Evolutionary conservation across 2,329 filamentous ascomycete genomes (phyloP).

Genomic region (Diaporthe sp.): DNA sequence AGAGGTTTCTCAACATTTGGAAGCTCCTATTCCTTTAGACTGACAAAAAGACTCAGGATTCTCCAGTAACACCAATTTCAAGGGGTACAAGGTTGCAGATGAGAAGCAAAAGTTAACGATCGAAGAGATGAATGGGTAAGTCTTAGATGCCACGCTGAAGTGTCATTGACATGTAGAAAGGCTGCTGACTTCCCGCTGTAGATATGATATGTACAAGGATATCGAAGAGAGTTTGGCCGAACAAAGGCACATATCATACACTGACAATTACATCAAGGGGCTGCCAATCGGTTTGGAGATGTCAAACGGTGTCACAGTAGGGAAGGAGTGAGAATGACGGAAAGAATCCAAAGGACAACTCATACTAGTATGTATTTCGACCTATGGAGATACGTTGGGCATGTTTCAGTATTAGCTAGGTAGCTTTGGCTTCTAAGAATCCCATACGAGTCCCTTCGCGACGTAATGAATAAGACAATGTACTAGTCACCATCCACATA

Average conservation of each 20-base stretch:
- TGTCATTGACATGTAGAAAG: not conserved
- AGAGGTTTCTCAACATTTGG: not conserved
- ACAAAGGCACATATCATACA: slow-evolving; percentile 51
- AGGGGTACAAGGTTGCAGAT: slow-evolving; percentile 73
- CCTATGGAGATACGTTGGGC: too few species aligned
- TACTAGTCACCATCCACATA: too few species aligned
- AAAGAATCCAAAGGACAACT: not conserved
- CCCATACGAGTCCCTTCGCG: not conserved
- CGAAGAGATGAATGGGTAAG: slow-evolving; percentile 77
- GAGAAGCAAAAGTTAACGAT: slow-evolving; percentile 74
- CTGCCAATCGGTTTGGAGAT: slow-evolving; percentile 63
- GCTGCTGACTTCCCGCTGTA: slow-evolving; percentile 44
- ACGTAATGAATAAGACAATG: not conserved
- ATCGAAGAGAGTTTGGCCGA: slow-evolving; percentile 63
- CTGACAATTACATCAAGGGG: slow-evolving; percentile 57
- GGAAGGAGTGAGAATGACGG: not conserved
- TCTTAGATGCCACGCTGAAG: slow-evolving; percentile 23
- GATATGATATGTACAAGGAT: slow-evolving; percentile 72
- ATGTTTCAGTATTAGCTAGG: too few species aligned
- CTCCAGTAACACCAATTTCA: slow-evolving; percentile 69
- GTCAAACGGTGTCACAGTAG: slow-evolving; percentile 60
- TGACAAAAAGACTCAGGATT: slow-evolving; percentile 61
- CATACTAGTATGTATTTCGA: too few species aligned
- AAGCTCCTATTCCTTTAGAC: not conserved
- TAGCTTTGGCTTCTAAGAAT: not conserved